Percentiles rank a stretch among this genome's conserved stretches.
Evolutionary conservation across 1,284 basidiomycete genomes (phyloP).

Genomic region (Meira miltonrushii): DNA sequence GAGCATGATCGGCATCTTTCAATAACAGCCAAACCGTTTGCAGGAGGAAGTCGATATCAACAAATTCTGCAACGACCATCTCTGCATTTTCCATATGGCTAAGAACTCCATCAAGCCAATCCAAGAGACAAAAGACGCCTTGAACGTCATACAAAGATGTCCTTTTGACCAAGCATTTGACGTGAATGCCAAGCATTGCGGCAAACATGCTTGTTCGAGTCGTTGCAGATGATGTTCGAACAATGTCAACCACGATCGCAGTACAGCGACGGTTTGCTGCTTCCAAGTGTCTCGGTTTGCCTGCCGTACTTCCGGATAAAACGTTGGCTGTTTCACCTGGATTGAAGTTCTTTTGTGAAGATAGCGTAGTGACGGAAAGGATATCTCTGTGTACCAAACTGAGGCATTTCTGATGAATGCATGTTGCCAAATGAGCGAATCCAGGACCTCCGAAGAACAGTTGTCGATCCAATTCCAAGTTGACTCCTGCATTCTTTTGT

Average conservation of each 20-base stretch:
- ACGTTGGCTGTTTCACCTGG: slow-evolving; percentile 49
- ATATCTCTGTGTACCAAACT: slow-evolving; percentile 45
- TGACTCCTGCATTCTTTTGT: slow-evolving; percentile 8
- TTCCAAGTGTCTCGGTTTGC: slow-evolving; percentile 48
- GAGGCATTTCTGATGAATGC: slow-evolving; percentile 46
- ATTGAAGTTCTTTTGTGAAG: slow-evolving; percentile 50
- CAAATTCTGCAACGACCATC: slow-evolving; percentile 25
- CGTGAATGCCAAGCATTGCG: slow-evolving; percentile 40
- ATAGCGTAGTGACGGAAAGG: slow-evolving; percentile 45
- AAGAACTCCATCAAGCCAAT: slow-evolving; percentile 46
- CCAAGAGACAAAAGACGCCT: slow-evolving; percentile 46
- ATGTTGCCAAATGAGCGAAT: slow-evolving; percentile 44
- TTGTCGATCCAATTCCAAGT: slow-evolving; percentile 12
- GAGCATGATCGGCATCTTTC: slow-evolving; percentile 42
- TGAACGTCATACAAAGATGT: slow-evolving; percentile 49
- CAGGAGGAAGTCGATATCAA: slow-evolving; percentile 45
- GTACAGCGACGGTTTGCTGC: slow-evolving; percentile 46
- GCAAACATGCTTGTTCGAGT: slow-evolving; percentile 30
- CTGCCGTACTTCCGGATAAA: slow-evolving; percentile 42
- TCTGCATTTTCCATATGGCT: slow-evolving; percentile 44
- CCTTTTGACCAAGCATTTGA: slow-evolving; percentile 43
- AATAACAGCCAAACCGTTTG: slow-evolving; percentile 38
- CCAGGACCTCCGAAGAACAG: slow-evolving; percentile 46
- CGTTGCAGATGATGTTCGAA: slow-evolving; percentile 29
- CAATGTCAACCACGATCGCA: slow-evolving; percentile 46